phyloP scores from a whole-genome alignment of 2,329 filamentous ascomycete species.

The Trichoderma gracile region DNA sequence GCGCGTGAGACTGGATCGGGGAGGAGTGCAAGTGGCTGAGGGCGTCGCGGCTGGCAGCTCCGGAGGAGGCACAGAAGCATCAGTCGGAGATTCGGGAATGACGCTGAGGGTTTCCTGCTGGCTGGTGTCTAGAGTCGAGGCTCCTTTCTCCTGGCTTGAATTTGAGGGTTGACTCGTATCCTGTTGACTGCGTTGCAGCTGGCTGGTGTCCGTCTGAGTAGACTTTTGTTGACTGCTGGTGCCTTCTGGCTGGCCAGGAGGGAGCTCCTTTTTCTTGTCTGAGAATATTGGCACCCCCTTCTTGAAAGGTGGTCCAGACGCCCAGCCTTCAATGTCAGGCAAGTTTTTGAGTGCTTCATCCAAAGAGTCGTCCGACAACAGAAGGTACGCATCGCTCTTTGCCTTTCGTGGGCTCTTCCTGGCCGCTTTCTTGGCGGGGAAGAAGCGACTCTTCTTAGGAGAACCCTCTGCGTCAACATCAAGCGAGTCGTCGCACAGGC shows the following conservation, averaged over 20 bases:
- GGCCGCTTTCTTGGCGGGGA: slow-evolving; percentile 40
- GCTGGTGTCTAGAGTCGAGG: slow-evolving; percentile 28
- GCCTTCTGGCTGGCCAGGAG: neutral
- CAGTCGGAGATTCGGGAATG: slow-evolving; percentile 31
- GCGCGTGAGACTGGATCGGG: slow-evolving; percentile 37
- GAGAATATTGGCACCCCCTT: slow-evolving; percentile 49
- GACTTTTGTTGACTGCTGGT: neutral
- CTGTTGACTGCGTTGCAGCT: slow-evolving; percentile 23
- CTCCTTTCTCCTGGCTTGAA: slow-evolving; percentile 25
- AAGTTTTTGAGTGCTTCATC: slow-evolving; percentile 55
- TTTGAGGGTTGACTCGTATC: slow-evolving; percentile 21
- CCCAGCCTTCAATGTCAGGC: slow-evolving; percentile 55
- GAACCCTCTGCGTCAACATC: slow-evolving; percentile 37
- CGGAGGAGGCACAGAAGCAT: slow-evolving; percentile 36
- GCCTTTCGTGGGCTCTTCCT: slow-evolving; percentile 34
- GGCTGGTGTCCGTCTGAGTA: neutral
- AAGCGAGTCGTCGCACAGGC: slow-evolving; percentile 51
- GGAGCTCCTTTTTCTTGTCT: slow-evolving; percentile 39
- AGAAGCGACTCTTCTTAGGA: slow-evolving; percentile 57
- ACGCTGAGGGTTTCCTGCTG: slow-evolving; percentile 31
- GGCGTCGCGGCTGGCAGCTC: slow-evolving; percentile 29
- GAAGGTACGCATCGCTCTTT: slow-evolving; percentile 46
- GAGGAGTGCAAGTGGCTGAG: slow-evolving; percentile 35
- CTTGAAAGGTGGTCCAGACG: slow-evolving; percentile 34
- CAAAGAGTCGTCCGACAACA: slow-evolving; percentile 61